These are phyloP conservation scores for Exophiala oligosperma DNA, from an alignment of 2,329 filamentous ascomycete species.

Conservation along the genomic window DNA sequence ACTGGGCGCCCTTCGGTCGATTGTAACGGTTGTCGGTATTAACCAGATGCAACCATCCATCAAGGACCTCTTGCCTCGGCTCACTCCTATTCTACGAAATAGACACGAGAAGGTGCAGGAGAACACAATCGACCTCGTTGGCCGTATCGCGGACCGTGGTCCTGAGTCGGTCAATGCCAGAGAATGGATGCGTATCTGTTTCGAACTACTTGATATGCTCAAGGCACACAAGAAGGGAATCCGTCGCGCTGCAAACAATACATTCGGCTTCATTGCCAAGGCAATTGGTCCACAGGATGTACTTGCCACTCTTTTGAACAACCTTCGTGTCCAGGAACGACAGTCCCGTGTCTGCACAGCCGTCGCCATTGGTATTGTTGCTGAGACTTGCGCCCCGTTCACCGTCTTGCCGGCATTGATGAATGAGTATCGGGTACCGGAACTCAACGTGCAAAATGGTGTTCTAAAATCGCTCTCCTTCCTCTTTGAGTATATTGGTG, in stretches of 20 bases:
- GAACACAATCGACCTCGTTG: conserved; percentile 96
- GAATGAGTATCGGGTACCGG: conserved; percentile 98
- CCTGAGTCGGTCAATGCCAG: conserved; percentile 94
- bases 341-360: conserved; percentile 98
- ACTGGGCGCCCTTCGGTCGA: conserved; percentile 87
- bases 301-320: conserved; percentile 91
- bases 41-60: conserved; percentile 98
- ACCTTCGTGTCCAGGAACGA: conserved; percentile 93
- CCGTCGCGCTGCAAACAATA: conserved; percentile 96
- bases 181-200: conserved; percentile 99
- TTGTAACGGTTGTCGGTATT: conserved; percentile 97
- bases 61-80: conserved; percentile 87
- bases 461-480: conserved; percentile 96
- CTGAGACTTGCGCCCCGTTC: conserved; percentile 96
- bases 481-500: conserved; percentile 98
- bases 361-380: conserved; percentile 96
- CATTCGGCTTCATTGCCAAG: conserved; percentile 98
- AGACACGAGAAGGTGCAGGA: conserved; percentile 99
- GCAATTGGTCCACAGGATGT: conserved; percentile 98
- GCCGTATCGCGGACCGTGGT: conserved; percentile 94
- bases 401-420: conserved; percentile 97
- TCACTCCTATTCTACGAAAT: conserved; percentile 97
- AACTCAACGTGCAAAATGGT: conserved; percentile 98
- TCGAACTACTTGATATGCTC: conserved; percentile 97
- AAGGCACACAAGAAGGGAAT: conserved; percentile 99